Conservation (phyloP, 2,329 filamentous ascomycete genomes). For the Diplocarpon rosae region DNA sequence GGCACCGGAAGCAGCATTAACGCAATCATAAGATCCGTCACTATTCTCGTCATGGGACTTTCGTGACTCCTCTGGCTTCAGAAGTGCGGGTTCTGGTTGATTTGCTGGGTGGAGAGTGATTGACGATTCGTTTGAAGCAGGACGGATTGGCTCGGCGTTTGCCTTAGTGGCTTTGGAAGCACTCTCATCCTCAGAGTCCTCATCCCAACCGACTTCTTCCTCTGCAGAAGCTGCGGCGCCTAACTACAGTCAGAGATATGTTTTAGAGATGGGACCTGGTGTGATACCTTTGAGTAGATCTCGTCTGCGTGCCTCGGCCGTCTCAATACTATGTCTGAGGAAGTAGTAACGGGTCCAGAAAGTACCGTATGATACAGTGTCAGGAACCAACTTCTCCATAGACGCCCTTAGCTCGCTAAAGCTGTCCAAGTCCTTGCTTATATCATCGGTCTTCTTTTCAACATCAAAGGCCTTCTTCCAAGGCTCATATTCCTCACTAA, state of each 20-base stretch:
- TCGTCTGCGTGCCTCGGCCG: slow-evolving; percentile 75
- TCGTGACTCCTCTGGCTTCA: slow-evolving; percentile 56
- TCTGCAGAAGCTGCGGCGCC: slow-evolving; percentile 47
- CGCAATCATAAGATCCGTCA: slow-evolving; percentile 91
- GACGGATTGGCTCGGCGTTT: slow-evolving; percentile 31
- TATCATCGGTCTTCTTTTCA: slow-evolving; percentile 73
- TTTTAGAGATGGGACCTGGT: not conserved
- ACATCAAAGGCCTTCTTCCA: slow-evolving; percentile 70
- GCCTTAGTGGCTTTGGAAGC: slow-evolving; percentile 27
- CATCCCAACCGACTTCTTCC: slow-evolving; percentile 58
- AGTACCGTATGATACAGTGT: slow-evolving; percentile 72
- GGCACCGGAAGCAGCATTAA: slow-evolving; percentile 64
- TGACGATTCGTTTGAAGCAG: slow-evolving; percentile 43
- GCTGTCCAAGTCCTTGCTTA: slow-evolving; percentile 70
- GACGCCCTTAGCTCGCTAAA: slow-evolving; percentile 75
- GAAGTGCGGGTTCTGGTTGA: slow-evolving; percentile 27
- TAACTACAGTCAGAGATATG: slow-evolving; percentile 16
- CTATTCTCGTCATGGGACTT: slow-evolving; percentile 84
- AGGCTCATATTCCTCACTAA: slow-evolving; percentile 58
- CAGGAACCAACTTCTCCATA: slow-evolving; percentile 96
- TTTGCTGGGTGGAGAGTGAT: slow-evolving; percentile 47
- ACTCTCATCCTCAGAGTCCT: slow-evolving; percentile 59
- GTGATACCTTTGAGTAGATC: slow-evolving; percentile 77
- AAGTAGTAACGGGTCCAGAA: slow-evolving; percentile 98
- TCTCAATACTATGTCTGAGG: slow-evolving; percentile 82